phyloP scores from a whole-genome alignment of 2,329 filamentous ascomycete genomes.

The Mariannaea elegans region DNA sequence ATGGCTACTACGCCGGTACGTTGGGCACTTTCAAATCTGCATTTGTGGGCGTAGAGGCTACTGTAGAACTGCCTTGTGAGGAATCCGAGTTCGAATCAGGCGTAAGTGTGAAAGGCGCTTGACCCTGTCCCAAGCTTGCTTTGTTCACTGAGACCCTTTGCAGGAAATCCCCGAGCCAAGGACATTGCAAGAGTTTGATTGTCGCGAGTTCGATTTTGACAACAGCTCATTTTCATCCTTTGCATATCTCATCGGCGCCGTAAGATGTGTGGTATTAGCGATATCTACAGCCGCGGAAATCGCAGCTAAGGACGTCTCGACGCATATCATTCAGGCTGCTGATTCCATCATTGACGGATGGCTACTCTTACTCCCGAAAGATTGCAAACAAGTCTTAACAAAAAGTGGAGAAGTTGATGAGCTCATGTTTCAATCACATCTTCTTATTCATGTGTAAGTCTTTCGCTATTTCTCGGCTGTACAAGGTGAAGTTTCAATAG shows the following conservation, averaged over 20 bases:
- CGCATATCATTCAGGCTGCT: conserved; percentile 22
- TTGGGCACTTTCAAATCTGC: conserved; percentile 39
- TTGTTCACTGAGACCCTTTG: accelerated
- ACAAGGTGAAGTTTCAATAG: accelerated
- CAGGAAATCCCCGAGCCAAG: conserved; percentile 22
- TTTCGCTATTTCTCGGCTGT: too few species aligned
- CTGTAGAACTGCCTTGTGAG: conserved; percentile 71
- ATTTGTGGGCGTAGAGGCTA: conserved; percentile 53
- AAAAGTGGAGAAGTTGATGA: conserved; percentile 24
- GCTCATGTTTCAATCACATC: conserved; percentile 30
- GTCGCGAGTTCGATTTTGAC: conserved; percentile 20
- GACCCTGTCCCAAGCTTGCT: neutral
- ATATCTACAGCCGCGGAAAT: conserved; percentile 15
- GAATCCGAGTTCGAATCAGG: conserved; percentile 62
- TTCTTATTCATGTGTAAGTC: conserved; percentile 30
- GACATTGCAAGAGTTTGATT: conserved; percentile 24
- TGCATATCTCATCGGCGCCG: conserved; percentile 27
- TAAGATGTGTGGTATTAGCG: conserved; percentile 16
- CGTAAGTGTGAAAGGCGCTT: conserved; percentile 37
- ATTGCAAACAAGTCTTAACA: conserved; percentile 9
- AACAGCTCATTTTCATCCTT: conserved; percentile 26
- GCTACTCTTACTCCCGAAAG: conserved; percentile 18
- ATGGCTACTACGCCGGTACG: conserved; percentile 56
- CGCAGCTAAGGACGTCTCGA: conserved; percentile 17
- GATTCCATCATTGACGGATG: conserved; percentile 28